A percentile compares a stretch with the other conserved stretches of the same genome.
These are phyloP conservation scores for Cicer judaicum DNA, from an alignment of 306 rosid species.

Conservation along the genomic window DNA sequence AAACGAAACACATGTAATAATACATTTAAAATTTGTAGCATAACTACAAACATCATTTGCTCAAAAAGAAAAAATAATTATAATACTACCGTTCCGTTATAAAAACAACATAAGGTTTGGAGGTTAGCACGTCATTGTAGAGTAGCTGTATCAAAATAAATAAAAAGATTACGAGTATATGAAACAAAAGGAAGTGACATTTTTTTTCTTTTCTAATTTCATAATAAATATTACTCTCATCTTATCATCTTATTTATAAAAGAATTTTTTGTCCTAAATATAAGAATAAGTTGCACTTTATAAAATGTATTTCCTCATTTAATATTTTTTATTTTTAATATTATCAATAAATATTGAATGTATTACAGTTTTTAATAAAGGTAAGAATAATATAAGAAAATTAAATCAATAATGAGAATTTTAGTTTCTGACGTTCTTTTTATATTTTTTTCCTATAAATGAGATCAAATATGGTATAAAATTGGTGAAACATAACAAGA, in stretches of 20 bases:
- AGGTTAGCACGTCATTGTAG: constrained; percentile 21
- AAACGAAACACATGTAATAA: neutral
- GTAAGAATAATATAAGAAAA: too few relatives aligned
- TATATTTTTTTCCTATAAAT: too few relatives aligned
- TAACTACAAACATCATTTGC: constrained; percentile 20
- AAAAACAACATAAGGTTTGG: constrained; percentile 4
- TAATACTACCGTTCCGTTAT: neutral
- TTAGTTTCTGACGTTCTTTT: too few relatives aligned
- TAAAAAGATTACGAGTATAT: neutral
- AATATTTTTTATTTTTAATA: too few relatives aligned
- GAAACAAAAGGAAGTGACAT: neutral
- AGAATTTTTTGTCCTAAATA: too few relatives aligned
- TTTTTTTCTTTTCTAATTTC: neutral
- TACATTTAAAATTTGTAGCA: neutral
- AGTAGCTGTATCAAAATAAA: neutral
- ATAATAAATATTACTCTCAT: neutral
- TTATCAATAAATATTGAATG: too few relatives aligned
- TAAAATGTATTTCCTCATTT: too few relatives aligned
- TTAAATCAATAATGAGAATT: too few relatives aligned
- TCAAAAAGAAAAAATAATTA: neutral
- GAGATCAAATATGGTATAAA: neutral
- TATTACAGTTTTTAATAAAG: too few relatives aligned
- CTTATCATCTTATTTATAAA: too few relatives aligned
- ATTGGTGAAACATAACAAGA: neutral
- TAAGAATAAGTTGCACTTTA: too few relatives aligned